phyloP scores from a whole-genome alignment of 176 grass and related monocot species.

The Canna indica region DNA sequence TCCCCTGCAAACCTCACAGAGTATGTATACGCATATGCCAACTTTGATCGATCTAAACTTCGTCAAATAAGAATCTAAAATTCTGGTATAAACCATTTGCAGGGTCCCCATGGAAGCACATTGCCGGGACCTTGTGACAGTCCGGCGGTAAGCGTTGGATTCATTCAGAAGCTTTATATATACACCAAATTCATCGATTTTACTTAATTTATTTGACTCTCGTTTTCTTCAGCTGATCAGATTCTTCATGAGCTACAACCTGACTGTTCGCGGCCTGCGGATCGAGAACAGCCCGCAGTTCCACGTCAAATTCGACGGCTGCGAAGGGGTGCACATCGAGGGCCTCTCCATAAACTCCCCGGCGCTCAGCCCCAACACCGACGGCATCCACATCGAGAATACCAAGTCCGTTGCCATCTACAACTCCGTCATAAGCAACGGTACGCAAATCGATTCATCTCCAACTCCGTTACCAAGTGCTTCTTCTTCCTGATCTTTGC shows the following conservation, averaged over 20 bases:
- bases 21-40: constrained; percentile 22
- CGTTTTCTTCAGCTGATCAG: constrained; percentile 39
- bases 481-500: too few species aligned
- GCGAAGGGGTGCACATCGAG: constrained; percentile 43
- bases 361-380: constrained; percentile 66
- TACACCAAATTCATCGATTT: too few species aligned
- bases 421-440: constrained; percentile 58
- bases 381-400: constrained; percentile 82
- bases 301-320: constrained; percentile 72
- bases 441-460: too few species aligned
- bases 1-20: constrained; percentile 81
- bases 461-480: too few species aligned
- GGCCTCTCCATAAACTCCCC: constrained; percentile 44
- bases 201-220: background rate
- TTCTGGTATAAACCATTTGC: background rate
- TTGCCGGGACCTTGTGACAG: constrained; percentile 71
- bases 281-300: constrained; percentile 79
- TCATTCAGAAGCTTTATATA: too few species aligned
- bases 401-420: constrained; percentile 43
- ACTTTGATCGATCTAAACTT: background rate
- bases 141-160: constrained; percentile 43
- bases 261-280: constrained; percentile 33
- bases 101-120: constrained; percentile 74
- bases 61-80: background rate
- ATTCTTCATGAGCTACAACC: constrained; percentile 51